Percentiles rank a stretch among this genome's conserved stretches.
These are phyloP conservation scores for Wallacemonas collosoma DNA, from an alignment of 208 protist species.

Conservation along the genomic window DNA sequence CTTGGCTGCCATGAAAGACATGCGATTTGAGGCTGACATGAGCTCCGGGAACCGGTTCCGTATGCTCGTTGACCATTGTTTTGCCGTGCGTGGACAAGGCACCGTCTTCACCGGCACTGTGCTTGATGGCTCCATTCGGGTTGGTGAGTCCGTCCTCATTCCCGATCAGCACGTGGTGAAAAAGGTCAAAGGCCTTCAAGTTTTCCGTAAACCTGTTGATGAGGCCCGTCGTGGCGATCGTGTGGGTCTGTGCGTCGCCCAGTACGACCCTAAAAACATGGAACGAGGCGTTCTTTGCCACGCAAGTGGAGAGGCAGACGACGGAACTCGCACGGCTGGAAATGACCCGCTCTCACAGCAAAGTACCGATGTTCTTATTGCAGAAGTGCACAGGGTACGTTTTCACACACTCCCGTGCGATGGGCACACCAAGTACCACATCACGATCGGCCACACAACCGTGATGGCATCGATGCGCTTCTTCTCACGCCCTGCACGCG, in stretches of 20 bases:
- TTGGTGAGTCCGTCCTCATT: conserved; percentile 90
- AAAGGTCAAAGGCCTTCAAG: conserved; percentile 95
- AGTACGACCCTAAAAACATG: conserved; percentile 89
- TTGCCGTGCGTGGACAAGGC: conserved; percentile 96
- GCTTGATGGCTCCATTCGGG: conserved; percentile 69
- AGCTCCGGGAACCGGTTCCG: conserved; percentile 62
- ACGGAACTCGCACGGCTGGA: not conserved
- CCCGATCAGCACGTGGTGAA: conserved; percentile 76
- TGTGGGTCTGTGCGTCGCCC: conserved; percentile 92
- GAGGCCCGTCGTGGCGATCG: conserved; percentile 82
- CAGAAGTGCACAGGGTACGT: conserved; percentile 68
- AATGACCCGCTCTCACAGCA: not conserved
- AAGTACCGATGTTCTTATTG: conserved; percentile 41
- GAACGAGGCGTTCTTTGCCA: conserved; percentile 87
- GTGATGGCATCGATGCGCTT: conserved; percentile 85
- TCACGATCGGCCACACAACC: conserved; percentile 86
- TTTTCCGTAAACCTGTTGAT: conserved; percentile 91
- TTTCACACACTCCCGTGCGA: conserved; percentile 75
- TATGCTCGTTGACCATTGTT: conserved; percentile 98
- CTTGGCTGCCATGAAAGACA: conserved; percentile 23
- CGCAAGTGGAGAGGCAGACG: not conserved
- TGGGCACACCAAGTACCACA: conserved; percentile 73
- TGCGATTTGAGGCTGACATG: conserved; percentile 4
- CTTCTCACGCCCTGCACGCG: conserved; percentile 39
- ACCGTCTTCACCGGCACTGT: conserved; percentile 98